Conservation (phyloP, 1,284 basidiomycete species). For the Cryptococcus floricola region DNA sequence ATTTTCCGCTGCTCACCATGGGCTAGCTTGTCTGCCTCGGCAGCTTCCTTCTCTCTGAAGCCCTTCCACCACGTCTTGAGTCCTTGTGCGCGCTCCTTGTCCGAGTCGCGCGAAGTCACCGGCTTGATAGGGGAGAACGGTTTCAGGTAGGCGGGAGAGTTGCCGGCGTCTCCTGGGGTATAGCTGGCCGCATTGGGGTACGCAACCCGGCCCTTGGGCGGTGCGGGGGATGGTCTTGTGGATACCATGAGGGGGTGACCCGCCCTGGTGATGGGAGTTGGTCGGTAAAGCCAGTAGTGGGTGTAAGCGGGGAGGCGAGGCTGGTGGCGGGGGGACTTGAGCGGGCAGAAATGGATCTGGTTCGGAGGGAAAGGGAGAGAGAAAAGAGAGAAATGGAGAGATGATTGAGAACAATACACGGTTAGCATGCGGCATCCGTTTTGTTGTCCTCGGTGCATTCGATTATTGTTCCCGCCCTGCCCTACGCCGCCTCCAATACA, state of each 20-base stretch:
- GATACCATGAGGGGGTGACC: constrained; percentile 35
- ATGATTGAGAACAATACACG: too few relatives aligned
- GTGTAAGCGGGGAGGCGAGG: background rate
- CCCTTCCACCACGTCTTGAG: constrained; percentile 61
- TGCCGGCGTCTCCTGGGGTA: constrained; percentile 34
- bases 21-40: constrained; percentile 6
- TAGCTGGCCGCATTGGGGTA: constrained; percentile 41
- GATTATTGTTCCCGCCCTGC: too few relatives aligned
- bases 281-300: background rate
- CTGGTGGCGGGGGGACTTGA: background rate
- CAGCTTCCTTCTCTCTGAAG: constrained; percentile 59
- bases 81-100: constrained; percentile 45
- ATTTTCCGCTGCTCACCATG: background rate
- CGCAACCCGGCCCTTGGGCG: constrained; percentile 32
- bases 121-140: constrained; percentile 18
- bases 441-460: too few relatives aligned
- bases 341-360: background rate
- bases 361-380: background rate
- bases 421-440: too few relatives aligned
- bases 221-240: constrained; percentile 37
- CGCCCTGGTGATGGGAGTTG: background rate
- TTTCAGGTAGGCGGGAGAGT: constrained; percentile 20
- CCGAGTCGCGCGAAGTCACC: constrained; percentile 22
- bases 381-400: background rate
- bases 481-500: too few relatives aligned